phyloP scores from a whole-genome alignment of 176 grass and related monocot species.

The bread wheat (Triticum aestivum) region DNA sequence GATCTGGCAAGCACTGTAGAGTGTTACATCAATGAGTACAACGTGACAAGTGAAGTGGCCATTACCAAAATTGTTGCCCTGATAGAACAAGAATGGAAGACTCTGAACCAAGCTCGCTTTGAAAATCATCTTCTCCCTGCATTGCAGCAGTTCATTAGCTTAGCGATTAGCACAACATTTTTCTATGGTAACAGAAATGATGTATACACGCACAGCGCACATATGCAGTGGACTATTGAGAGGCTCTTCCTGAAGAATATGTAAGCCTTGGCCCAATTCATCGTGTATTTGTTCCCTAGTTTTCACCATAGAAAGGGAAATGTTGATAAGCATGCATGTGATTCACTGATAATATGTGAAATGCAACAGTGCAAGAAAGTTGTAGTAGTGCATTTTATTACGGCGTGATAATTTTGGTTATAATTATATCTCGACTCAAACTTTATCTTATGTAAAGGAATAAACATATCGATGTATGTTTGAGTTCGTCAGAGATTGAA shows the following conservation, averaged over 20 bases:
- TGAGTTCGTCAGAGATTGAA: too few species aligned
- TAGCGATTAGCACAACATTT: background rate
- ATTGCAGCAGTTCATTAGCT: background rate
- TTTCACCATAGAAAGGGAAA: background rate
- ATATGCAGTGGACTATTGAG: background rate
- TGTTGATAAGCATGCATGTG: background rate
- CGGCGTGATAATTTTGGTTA: too few species aligned
- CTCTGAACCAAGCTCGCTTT: background rate
- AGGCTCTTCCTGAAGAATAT: background rate
- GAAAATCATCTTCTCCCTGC: background rate
- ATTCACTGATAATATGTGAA: background rate
- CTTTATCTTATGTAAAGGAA: too few species aligned
- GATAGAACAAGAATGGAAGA: background rate
- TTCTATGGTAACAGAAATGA: background rate
- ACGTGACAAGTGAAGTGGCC: background rate
- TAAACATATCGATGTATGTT: too few species aligned
- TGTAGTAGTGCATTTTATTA: too few species aligned
- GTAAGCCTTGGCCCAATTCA: background rate
- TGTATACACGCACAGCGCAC: background rate
- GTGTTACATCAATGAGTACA: background rate
- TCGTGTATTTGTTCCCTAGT: background rate
- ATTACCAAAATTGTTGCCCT: background rate
- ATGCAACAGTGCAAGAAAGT: too few species aligned
- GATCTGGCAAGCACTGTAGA: background rate
- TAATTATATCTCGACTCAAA: too few species aligned